These are phyloP conservation scores for Grammothele lineata DNA, from an alignment of 768 basidiomycete species.

Conservation along the genomic window DNA sequence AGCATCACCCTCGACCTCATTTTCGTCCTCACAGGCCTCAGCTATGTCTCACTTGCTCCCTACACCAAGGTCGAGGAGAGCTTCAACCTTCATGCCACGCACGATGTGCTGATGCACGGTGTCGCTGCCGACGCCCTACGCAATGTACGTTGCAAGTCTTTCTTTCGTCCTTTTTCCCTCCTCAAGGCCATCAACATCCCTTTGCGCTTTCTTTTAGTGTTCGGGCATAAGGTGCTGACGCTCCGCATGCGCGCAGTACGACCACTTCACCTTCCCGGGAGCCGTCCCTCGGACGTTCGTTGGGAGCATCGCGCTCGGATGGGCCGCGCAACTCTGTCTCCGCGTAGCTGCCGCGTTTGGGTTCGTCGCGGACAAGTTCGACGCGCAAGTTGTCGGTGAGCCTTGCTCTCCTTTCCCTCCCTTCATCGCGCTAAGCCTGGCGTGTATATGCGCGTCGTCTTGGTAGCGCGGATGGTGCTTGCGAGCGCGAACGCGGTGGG, in stretches of 20 bases:
- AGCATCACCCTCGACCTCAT: constrained; percentile 44
- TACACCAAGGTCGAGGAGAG: constrained; percentile 98
- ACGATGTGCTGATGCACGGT: constrained; percentile 85
- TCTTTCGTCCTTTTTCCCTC: neutral
- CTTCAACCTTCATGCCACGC: constrained; percentile 89
- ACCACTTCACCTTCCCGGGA: constrained; percentile 86
- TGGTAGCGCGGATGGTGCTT: constrained; percentile 68
- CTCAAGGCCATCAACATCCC: neutral
- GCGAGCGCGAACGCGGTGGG: constrained; percentile 61
- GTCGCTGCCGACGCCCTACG: constrained; percentile 35
- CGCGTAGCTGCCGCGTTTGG: no score
- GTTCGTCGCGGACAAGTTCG: constrained; percentile 50
- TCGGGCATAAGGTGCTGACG: neutral
- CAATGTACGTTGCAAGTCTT: constrained; percentile 38
- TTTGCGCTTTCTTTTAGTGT: no score
- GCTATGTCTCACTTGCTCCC: constrained; percentile 76
- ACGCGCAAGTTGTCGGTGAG: constrained; percentile 66
- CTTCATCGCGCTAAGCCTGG: neutral
- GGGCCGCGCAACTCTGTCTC: constrained; percentile 50
- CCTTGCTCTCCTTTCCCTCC: neutral
- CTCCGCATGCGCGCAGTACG: constrained; percentile 53
- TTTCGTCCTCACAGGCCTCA: constrained; percentile 48
- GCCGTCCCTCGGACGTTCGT: constrained; percentile 87
- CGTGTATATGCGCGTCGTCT: no score
- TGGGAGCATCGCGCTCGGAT: constrained; percentile 69